These are phyloP conservation scores for Crithidia thermophila DNA, from an alignment of 208 protist genomes.

Conservation along the genomic window DNA sequence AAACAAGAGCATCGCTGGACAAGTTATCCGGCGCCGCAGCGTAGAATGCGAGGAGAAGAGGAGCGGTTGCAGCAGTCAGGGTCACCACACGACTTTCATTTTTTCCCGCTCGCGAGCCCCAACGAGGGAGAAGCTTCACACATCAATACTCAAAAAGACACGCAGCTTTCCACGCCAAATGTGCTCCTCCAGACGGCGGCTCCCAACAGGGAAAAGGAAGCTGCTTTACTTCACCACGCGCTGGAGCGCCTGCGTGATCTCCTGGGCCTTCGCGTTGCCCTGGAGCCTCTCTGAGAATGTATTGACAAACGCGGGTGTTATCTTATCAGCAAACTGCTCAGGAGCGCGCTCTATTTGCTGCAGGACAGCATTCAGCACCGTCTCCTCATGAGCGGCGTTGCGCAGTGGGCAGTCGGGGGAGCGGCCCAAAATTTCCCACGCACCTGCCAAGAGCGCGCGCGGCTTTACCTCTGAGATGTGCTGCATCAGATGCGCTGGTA, in stretches of 20 bases:
- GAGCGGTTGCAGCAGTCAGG: too few relatives aligned
- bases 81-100: too few relatives aligned
- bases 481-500: slow-evolving; percentile 50
- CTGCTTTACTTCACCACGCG: not conserved
- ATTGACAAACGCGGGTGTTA: slow-evolving; percentile 26
- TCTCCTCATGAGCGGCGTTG: slow-evolving; percentile 51
- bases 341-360: slow-evolving; percentile 35
- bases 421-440: slow-evolving; percentile 29
- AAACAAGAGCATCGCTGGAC: too few relatives aligned
- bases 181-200: too few relatives aligned
- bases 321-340: slow-evolving; percentile 24
- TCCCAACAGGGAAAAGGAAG: too few relatives aligned
- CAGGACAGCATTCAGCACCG: slow-evolving; percentile 36
- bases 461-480: slow-evolving; percentile 31
- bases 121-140: too few relatives aligned
- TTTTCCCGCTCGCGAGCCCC: too few relatives aligned
- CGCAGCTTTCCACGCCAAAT: too few relatives aligned
- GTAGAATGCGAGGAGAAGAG: too few relatives aligned
- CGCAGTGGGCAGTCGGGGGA: slow-evolving; percentile 36
- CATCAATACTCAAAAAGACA: too few relatives aligned
- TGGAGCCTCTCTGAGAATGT: slow-evolving; percentile 20
- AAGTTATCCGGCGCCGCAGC: too few relatives aligned
- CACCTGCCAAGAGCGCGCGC: slow-evolving; percentile 34
- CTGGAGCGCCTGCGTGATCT: slow-evolving; percentile 29
- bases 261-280: slow-evolving; percentile 34